phyloP scores from a whole-genome alignment of 129 eudicot species.

The Erigeron canadensis region DNA sequence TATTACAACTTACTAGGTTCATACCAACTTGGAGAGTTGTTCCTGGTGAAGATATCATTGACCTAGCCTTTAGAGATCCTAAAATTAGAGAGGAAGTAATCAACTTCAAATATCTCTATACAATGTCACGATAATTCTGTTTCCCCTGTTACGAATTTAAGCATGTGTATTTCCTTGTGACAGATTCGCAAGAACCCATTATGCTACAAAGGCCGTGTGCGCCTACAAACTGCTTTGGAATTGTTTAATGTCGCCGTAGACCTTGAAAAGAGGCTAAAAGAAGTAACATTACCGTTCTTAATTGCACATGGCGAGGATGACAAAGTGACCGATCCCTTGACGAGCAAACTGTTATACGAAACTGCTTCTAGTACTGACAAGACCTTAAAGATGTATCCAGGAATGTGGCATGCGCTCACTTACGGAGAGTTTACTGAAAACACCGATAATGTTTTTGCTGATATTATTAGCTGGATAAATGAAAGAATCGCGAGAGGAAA shows the following conservation, averaged over 20 bases:
- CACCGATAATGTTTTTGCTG: conserved; percentile 54
- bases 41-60: conserved; percentile 63
- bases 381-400: conserved; percentile 73
- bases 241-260: conserved; percentile 49
- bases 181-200: conserved; percentile 78
- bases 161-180: conserved; percentile 1
- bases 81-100: conserved; percentile 61
- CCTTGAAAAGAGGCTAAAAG: conserved; percentile 63
- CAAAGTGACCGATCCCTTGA: conserved; percentile 76
- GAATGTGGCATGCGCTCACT: conserved; percentile 90
- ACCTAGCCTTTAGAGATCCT: conserved; percentile 78
- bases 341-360: conserved; percentile 64
- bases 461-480: conserved; percentile 50
- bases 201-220: conserved; percentile 87
- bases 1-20: conserved; percentile 8
- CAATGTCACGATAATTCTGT: neutral
- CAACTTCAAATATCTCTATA: neutral
- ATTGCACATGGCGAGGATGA: conserved; percentile 77
- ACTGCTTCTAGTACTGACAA: conserved; percentile 66
- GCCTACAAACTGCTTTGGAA: conserved; percentile 66
- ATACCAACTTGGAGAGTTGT: conserved; percentile 63
- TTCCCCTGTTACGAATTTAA: conserved; percentile 4
- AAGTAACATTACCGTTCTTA: conserved; percentile 69
- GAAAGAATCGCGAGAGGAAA: conserved; percentile 35
- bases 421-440: conserved; percentile 85